Percentiles rank a stretch among this genome's conserved stretches.
phyloP scores from a whole-genome alignment of 257 asterid species.

The Lithospermum erythrorhizon region DNA sequence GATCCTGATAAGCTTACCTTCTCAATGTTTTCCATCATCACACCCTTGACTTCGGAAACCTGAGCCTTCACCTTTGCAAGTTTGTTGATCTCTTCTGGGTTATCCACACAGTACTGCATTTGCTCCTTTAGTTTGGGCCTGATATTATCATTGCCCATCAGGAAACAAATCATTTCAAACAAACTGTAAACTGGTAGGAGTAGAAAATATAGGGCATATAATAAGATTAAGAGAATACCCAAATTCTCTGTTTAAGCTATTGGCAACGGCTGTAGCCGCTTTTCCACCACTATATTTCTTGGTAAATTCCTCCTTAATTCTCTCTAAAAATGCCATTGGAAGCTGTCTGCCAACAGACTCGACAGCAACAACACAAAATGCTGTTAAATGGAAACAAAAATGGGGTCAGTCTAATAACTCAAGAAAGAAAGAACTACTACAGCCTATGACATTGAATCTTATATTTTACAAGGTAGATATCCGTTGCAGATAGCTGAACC shows the following conservation, averaged over 20 bases:
- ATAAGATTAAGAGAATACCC: conserved; percentile 28
- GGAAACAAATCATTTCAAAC: neutral
- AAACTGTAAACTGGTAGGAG: neutral
- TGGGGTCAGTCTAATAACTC: neutral
- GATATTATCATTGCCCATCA: neutral
- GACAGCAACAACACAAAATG: conserved; percentile 81
- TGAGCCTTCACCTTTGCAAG: conserved; percentile 68
- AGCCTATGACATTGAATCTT: neutral
- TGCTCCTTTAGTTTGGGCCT: conserved; percentile 70
- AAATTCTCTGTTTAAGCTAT: conserved; percentile 63
- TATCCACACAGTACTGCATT: conserved; percentile 55
- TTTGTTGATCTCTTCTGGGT: conserved; percentile 79
- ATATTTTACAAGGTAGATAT: too few species aligned
- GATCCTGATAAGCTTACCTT: conserved; percentile 29
- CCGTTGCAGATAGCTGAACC: too few species aligned
- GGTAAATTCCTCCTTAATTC: conserved; percentile 66
- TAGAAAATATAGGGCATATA: neutral
- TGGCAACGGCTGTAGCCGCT: conserved; percentile 61
- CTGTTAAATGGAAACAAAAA: conserved; percentile 19
- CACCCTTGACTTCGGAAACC: conserved; percentile 84
- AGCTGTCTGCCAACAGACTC: conserved; percentile 72
- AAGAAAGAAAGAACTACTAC: neutral
- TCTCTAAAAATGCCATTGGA: conserved; percentile 73
- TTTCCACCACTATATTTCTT: conserved; percentile 64
- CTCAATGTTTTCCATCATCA: conserved; percentile 84